phyloP scores from a whole-genome alignment of 352 stramenopile genomes.

The Pseudoperonospora humuli region DNA sequence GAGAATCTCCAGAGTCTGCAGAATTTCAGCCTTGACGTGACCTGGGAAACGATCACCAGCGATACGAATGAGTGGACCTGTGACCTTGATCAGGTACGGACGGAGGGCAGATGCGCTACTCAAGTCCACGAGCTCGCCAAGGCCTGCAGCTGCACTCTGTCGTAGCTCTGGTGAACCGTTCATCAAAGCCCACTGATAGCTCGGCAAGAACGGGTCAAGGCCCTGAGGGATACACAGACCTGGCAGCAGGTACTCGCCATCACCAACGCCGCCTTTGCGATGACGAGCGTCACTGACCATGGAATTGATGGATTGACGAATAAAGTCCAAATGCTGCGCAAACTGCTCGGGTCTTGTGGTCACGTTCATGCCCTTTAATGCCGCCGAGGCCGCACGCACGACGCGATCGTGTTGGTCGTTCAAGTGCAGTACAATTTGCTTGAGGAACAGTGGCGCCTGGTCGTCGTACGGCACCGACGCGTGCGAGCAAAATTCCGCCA shows the following conservation, averaged over 20 bases:
- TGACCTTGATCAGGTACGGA: constrained; percentile 97
- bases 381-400: constrained; percentile 82
- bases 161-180: constrained; percentile 88
- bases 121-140: constrained; percentile 95
- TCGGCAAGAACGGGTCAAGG: constrained; percentile 95
- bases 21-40: constrained; percentile 97
- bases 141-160: constrained; percentile 88
- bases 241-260: constrained; percentile 70
- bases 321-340: constrained; percentile 94
- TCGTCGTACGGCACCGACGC: constrained; percentile 88
- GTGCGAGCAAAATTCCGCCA: constrained; percentile 85
- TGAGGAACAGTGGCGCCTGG: constrained; percentile 92
- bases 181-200: constrained; percentile 97
- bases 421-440: constrained; percentile 94
- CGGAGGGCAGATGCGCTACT: constrained; percentile 85
- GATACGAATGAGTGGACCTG: constrained; percentile 97
- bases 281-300: constrained; percentile 94
- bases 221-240: constrained; percentile 79
- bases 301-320: constrained; percentile 94
- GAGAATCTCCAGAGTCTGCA: constrained; percentile 95
- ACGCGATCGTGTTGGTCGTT: constrained; percentile 90
- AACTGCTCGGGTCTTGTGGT: constrained; percentile 90
- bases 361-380: constrained; percentile 89
- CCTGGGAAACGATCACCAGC: constrained; percentile 97
- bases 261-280: constrained; percentile 86